Evolutionary conservation across 352 stramenopile genomes (phyloP), one percentile per base, ranked within the genome.

Genomic region (Blastocystis sp.): DNA sequence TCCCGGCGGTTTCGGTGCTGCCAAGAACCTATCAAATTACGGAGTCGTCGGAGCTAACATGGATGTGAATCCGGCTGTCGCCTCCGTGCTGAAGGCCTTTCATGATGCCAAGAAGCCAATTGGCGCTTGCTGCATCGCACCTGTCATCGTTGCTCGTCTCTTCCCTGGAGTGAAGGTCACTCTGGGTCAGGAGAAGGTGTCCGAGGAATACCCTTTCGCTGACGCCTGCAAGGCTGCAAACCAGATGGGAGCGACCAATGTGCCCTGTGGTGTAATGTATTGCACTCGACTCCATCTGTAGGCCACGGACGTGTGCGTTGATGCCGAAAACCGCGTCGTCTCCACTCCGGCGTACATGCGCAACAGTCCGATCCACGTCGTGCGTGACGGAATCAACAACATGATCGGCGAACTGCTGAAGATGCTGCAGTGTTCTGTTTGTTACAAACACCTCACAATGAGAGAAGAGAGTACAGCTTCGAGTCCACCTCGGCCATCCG

Each of bases 1-100:
- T 47, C 90, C 90, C 11, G 90, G 90, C 7, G 90, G 90, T 11
- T 92, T 92, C 79, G 90, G 90, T 3, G 90, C 82, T n/a, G 90
- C 90, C 1, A 92, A 92, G 88, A 92, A 92, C 88, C 56, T 92
- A 6, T 91, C 87, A 39, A 80, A 54, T 26, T 92, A 91, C 55
- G 90, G 87, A 20, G 54, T 90, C 50, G 69, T 91, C 11, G 90
- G 90, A 53, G 34, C 89, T 2, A 76, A 92, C 26, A 92, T 92
- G 90, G 80, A 87, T 6, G 90, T 92, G n/a, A 73, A 91, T 37
- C 54, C 69, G 37, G 69, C 87, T 43, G 87, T 92, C n/a, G 56
- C 59, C 13, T 54, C 47, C 23, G 43, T 91, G 1, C 23, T 92
- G 3, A 76, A 87, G 41, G 66, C 84, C 9, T 92, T 92, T 79